A percentile compares a stretch with the other conserved stretches of the same genome.
Conservation (phyloP, 108 stramenopile species). For the Skeletonema menzelii region DNA sequence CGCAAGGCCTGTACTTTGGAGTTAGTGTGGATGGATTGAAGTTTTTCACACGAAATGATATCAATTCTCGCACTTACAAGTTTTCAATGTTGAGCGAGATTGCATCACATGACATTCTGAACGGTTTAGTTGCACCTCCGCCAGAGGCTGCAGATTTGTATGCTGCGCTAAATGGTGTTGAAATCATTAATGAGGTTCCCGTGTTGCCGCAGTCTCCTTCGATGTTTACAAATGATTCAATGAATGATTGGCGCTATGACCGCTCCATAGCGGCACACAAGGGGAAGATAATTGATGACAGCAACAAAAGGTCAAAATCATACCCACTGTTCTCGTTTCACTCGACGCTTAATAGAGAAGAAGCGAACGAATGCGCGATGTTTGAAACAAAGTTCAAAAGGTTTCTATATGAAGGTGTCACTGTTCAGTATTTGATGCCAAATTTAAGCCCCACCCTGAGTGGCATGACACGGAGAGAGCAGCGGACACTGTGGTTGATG, state of each 20-base stretch:
- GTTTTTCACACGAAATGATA: conserved; percentile 78
- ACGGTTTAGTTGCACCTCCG: conserved; percentile 72
- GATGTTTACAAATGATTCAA: conserved; percentile 50
- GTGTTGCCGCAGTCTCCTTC: conserved; percentile 68
- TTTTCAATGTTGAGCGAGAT: conserved; percentile 58
- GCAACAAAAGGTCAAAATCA: conserved; percentile 17
- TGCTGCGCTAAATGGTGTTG: conserved; percentile 73
- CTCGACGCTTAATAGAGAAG: conserved; percentile 45
- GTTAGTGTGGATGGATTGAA: conserved; percentile 82
- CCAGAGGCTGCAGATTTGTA: conserved; percentile 83
- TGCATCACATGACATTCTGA: conserved; percentile 70
- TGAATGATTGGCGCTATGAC: conserved; percentile 58
- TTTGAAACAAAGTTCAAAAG: conserved; percentile 77
- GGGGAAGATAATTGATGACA: conserved; percentile 35
- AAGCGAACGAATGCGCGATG: conserved; percentile 49
- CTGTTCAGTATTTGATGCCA: conserved; percentile 66
- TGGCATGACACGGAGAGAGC: conserved; percentile 57
- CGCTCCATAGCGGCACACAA: conserved; percentile 30
- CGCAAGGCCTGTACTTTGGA: conserved; percentile 86
- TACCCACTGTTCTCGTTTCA: conserved; percentile 38
- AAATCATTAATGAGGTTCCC: conserved; percentile 73
- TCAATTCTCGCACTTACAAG: conserved; percentile 80
- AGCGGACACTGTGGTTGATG: conserved; percentile 81
- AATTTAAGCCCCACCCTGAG: conserved; percentile 34
- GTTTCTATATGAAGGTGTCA: conserved; percentile 81